phyloP scores from a whole-genome alignment of 2,329 filamentous ascomycete species.

The Calonectria ilicicola region DNA sequence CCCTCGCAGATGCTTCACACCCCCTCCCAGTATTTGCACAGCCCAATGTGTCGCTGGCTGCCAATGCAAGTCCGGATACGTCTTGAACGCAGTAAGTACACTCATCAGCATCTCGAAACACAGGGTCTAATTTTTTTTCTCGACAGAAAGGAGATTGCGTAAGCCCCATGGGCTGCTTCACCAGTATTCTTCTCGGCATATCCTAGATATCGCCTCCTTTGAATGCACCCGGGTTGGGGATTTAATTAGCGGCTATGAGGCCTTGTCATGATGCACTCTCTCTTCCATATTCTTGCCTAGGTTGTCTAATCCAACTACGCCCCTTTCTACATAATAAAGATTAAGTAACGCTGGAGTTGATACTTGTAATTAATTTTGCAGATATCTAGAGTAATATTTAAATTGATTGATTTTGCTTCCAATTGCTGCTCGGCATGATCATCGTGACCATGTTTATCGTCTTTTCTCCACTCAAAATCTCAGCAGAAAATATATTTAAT shows the following conservation, averaged over 20 bases:
- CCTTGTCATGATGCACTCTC: neutral
- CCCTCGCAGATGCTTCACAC: neutral
- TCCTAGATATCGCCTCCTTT: neutral
- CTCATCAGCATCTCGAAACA: too few relatives aligned
- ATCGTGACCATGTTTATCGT: too few relatives aligned
- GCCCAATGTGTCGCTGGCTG: neutral
- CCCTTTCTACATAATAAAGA: neutral
- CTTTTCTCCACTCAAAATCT: too few relatives aligned
- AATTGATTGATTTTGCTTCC: too few relatives aligned
- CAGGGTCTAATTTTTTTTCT: neutral
- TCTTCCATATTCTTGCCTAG: neutral
- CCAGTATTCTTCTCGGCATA: neutral
- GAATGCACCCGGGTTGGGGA: neutral
- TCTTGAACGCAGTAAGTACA: neutral
- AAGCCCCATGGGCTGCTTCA: neutral
- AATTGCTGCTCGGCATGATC: too few relatives aligned
- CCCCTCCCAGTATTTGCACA: neutral
- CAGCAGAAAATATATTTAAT: too few relatives aligned
- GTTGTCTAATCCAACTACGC: neutral
- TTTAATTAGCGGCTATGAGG: neutral
- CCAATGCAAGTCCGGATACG: neutral
- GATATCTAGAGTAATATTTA: too few relatives aligned
- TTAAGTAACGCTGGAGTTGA: too few relatives aligned
- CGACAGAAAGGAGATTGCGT: neutral
- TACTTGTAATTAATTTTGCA: neutral